Conservation (phyloP, 306 rosid genomes). For the Potentilla sterilis region DNA sequence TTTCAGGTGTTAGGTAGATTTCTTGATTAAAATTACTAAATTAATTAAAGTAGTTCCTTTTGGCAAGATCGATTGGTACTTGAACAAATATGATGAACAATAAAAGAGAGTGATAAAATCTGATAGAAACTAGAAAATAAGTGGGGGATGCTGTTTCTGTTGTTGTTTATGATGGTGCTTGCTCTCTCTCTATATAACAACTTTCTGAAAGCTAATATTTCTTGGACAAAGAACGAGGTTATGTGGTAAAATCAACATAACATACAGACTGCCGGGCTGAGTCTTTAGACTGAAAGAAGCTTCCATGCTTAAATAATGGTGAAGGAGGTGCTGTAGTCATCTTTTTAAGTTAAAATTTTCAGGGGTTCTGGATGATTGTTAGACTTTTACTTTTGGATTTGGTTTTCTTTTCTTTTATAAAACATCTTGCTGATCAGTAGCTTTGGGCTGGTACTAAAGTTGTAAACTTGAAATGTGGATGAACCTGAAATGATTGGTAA, state of each 20-base stretch:
- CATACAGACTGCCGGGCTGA: not conserved
- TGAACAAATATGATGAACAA: no score
- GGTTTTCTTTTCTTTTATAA: not conserved
- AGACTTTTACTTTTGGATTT: constrained; percentile 1
- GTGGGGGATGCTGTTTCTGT: not conserved
- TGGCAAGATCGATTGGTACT: no score
- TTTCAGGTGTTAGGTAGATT: no score
- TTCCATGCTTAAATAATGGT: not conserved
- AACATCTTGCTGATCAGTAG: not conserved
- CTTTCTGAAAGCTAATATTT: not conserved
- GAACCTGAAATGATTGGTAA: not conserved
- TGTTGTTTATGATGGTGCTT: constrained; percentile 6
- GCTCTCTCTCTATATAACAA: not conserved
- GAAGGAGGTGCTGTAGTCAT: not conserved
- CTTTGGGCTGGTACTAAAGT: constrained; percentile 6
- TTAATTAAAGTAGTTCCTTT: no score
- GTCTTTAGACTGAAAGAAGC: constrained; percentile 1
- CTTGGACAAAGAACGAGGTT: not conserved
- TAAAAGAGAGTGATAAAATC: not conserved
- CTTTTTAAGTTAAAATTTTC: not conserved
- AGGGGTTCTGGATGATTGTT: not conserved
- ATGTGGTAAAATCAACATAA: not conserved
- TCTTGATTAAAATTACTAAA: no score
- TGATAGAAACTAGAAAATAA: constrained; percentile 5
- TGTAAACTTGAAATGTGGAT: constrained; percentile 6